phyloP scores from a whole-genome alignment of 225 moss, liverwort and hornwort species.

The Polytrichum commune region DNA sequence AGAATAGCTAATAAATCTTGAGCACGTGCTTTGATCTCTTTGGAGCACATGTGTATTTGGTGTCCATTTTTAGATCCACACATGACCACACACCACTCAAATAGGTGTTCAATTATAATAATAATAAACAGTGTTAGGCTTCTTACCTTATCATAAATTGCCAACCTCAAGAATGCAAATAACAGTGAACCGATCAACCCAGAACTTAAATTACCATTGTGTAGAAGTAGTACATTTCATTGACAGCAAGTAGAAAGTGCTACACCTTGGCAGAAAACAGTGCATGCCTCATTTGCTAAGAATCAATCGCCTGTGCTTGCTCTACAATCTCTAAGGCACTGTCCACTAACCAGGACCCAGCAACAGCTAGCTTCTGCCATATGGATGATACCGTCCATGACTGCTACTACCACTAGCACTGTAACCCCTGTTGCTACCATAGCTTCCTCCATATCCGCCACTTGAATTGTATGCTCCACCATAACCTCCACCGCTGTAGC shows the following conservation, averaged over 20 bases:
- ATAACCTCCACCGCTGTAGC: constrained; percentile 76
- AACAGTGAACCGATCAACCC: too few relatives aligned
- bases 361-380: constrained; percentile 80
- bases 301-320: constrained; percentile 21
- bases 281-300: constrained; percentile 41
- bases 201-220: too few relatives aligned
- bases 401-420: constrained; percentile 69
- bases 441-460: constrained; percentile 79
- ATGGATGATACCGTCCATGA: constrained; percentile 96
- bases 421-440: constrained; percentile 81
- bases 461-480: constrained; percentile 72
- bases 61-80: too few relatives aligned
- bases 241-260: neutral
- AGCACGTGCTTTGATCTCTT: too few relatives aligned
- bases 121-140: too few relatives aligned
- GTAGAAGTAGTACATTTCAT: too few relatives aligned
- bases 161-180: too few relatives aligned
- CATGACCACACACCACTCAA: too few relatives aligned
- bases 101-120: too few relatives aligned
- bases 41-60: too few relatives aligned
- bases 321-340: constrained; percentile 38
- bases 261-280: constrained; percentile 8
- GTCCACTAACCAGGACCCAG: constrained; percentile 5
- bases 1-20: too few relatives aligned
- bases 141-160: too few relatives aligned